These are phyloP conservation scores for Hawksworthiomyces lignivorus DNA, from an alignment of 2,329 filamentous ascomycete genomes.

Conservation along the genomic window DNA sequence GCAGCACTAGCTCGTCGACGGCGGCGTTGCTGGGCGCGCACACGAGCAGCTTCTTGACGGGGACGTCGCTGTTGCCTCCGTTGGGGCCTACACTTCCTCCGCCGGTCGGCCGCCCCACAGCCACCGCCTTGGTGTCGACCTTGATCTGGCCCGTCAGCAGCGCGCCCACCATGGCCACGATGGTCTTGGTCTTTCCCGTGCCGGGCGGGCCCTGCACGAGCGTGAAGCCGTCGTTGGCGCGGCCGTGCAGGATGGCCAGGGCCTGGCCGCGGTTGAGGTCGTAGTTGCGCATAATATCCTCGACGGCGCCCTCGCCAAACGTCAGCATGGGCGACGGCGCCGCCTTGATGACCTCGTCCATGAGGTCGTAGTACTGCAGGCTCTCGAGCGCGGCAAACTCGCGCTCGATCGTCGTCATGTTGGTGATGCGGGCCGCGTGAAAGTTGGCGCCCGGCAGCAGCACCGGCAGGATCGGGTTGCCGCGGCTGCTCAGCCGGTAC, in stretches of 20 bases:
- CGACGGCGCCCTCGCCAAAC: slow-evolving; percentile 67
- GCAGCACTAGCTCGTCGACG: slow-evolving; percentile 89
- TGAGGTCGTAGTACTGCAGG: slow-evolving; percentile 90
- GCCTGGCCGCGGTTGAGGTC: slow-evolving; percentile 82
- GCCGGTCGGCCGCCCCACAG: slow-evolving; percentile 33
- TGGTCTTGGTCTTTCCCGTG: slow-evolving; percentile 97
- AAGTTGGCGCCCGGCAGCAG: slow-evolving; percentile 65
- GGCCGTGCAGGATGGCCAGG: slow-evolving; percentile 81
- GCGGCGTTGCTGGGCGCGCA: slow-evolving; percentile 98
- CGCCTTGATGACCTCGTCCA: slow-evolving; percentile 77
- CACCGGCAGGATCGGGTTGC: slow-evolving; percentile 51
- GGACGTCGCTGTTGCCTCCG: slow-evolving; percentile 23
- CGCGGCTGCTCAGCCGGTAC: slow-evolving; percentile 68
- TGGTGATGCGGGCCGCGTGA: slow-evolving; percentile 75
- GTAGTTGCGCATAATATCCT: slow-evolving; percentile 66
- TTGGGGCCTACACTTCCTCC: slow-evolving; percentile 14
- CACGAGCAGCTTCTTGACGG: slow-evolving; percentile 78
- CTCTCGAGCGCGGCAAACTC: slow-evolving; percentile 90
- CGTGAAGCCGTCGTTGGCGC: slow-evolving; percentile 95
- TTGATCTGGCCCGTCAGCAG: slow-evolving; percentile 56
- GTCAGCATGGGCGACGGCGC: slow-evolving; percentile 82
- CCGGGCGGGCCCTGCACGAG: slow-evolving; percentile 93
- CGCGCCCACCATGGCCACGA: slow-evolving; percentile 89
- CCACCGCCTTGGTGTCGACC: slow-evolving; percentile 33
- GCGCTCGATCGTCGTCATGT: slow-evolving; percentile 88